Conservation (phyloP, 192 early-diverging fungal species). For the Entophlyctis helioformis region DNA sequence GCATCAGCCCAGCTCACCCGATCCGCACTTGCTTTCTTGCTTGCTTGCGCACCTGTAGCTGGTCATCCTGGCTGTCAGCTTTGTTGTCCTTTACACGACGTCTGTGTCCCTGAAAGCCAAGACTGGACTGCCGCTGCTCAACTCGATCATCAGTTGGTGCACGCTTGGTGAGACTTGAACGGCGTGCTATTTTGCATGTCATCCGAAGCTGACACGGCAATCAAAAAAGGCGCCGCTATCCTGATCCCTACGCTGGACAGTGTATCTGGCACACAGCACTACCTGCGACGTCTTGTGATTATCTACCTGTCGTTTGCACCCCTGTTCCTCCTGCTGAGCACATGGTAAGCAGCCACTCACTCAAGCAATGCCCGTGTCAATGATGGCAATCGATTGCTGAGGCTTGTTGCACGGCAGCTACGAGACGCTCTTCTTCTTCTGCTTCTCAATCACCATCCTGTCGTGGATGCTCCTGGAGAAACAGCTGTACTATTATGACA, state of each 20-base stretch:
- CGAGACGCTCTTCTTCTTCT: constrained; percentile 81
- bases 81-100: constrained; percentile 50
- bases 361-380: no score
- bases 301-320: constrained; percentile 83
- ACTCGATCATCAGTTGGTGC: constrained; percentile 53
- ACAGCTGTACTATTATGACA: constrained; percentile 11
- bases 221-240: constrained; percentile 28
- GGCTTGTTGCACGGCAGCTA: constrained; percentile 35
- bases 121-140: constrained; percentile 55
- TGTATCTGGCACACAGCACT: constrained; percentile 53
- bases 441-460: constrained; percentile 57
- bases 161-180: constrained; percentile 38
- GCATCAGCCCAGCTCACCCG: no score
- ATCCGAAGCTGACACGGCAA: no score
- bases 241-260: constrained; percentile 53
- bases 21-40: no score
- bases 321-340: constrained; percentile 72
- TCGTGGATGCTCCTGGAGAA: constrained; percentile 71
- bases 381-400: no score
- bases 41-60: no score
- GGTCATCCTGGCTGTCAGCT: constrained; percentile 34
- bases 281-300: constrained; percentile 61
- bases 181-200: constrained; percentile 1
- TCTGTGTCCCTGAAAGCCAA: constrained; percentile 40
- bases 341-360: constrained; percentile 48